These are phyloP conservation scores for Nicotiana undulata DNA, from an alignment of 257 asterid species.

Conservation along the genomic window DNA sequence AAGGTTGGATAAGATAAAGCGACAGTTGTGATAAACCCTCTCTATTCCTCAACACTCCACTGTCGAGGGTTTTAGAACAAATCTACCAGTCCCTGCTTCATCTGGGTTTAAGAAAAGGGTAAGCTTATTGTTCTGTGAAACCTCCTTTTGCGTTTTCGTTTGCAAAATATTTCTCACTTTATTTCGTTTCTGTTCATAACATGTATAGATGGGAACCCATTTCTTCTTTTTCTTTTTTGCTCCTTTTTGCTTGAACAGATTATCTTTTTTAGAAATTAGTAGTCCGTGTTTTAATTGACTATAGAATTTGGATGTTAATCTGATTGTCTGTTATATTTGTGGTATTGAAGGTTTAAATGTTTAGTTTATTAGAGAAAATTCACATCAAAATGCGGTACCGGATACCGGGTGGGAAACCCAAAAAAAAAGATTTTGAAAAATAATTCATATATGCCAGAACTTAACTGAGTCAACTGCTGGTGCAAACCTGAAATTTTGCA, in stretches of 20 bases:
- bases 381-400: not conserved
- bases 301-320: not conserved
- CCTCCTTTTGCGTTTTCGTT: not conserved
- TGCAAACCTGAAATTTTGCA: not conserved
- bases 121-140: not conserved
- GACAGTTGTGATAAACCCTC: not conserved
- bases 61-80: not conserved
- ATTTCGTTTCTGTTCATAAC: not conserved
- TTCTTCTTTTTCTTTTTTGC: not conserved
- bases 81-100: not conserved
- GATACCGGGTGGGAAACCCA: too few species aligned
- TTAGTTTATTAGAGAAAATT: not conserved
- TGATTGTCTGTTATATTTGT: not conserved
- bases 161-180: not conserved
- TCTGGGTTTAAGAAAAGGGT: not conserved
- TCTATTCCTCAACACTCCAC: not conserved
- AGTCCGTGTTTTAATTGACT: not conserved
- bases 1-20: not conserved
- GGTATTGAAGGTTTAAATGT: not conserved
- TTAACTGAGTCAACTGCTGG: not conserved
- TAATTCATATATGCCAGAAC: not conserved
- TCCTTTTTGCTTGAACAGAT: not conserved
- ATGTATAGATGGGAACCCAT: not conserved
- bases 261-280: not conserved
- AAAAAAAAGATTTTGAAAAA: not conserved